Base-by-base conservation (phyloP, 2,329 filamentous ascomycete genomes). In the Bipolaris gigantea region DNA sequence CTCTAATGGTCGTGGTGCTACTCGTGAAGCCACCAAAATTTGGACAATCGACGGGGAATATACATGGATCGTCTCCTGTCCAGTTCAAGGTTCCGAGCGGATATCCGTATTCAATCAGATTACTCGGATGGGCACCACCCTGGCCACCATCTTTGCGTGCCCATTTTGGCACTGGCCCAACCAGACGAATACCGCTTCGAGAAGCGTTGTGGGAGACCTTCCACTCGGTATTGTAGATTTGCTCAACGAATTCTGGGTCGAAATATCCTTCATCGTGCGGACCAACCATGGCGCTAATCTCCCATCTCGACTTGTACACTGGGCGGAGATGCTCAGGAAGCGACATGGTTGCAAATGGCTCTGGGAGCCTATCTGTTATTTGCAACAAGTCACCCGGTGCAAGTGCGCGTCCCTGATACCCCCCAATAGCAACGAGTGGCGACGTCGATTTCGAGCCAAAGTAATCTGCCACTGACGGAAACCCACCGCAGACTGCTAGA, bases 11-110 rank as follows among this genome's bases (percentile, higher is more conserved):
- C 0, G 83, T 86, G 2, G 80, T 79, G 11, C 76, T 80, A 30
- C 79, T 83, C 0, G 85, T 76, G 54, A 87, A 85, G 0, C 84
- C 84, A 6, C 85, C 84, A 53, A 86, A 80, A 58, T 85, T 83
- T 0, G 84, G 85, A 46, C 79, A 79, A 62, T 87, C 84, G 5
- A 81, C 75, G 0, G 83, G 79, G 44, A 87, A 85, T 16, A 87
- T 80, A n/a, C 81, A 82, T 2, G 82, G 79, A 33, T 83, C 81
- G 53, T 86, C 83, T 4, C 84, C 84, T 0, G 83, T 85, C 79
- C 81, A 87, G 58, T 85, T 86, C 23, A 86, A 62, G 0, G 79
- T 79, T 0, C 83, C 83, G 1, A 83, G 65, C 0, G 82, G 81
- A 64, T 86, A 87, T 2, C 84, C 83, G 59, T 86, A 73, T 50